Base-by-base conservation (phyloP, 495 filamentous ascomycete species). In the Pseudotulostoma volvatum region DNA sequence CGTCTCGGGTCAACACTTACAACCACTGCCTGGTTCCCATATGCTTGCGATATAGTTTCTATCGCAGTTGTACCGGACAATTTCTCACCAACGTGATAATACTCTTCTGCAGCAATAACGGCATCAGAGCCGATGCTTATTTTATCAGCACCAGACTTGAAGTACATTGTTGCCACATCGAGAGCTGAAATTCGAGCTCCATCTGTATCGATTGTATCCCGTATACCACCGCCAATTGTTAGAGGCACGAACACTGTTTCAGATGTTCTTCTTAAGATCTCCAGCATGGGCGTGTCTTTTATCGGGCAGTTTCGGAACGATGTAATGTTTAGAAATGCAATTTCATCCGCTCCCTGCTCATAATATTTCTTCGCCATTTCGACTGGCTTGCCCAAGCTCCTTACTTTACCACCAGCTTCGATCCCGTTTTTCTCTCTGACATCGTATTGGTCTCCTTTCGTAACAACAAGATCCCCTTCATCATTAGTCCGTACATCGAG, bases 381-480 rank as follows among this genome's bases (percentile, higher is more conserved):
- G 13, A 97, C 86, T 0, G 90, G 90, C 60, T 97, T 96, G 44
- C 90, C 90, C 0, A 97, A 62, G 52, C 96, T 97, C 39, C 90
- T 72, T 21, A 97, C 90, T 38, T 76, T 68, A 15, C 85, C 76
- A 36, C 69, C 74, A n/a, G 62, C 59, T 7, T 66, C 51, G 14
- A 59, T 51, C 8, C 57, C 63, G 38, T 55, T 64, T 59, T 93
- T 93, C 51, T 95, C 90, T n/a, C 90, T 79, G n/a, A 97, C 90
- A 50, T 97, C 90, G 59, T 97, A 97, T 51, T 96, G 90, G 54
- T 97, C 90, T 7, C 90, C 90, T 60, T 97, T 97, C 3, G 90
- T 97, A 11, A 97, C 90, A 0, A 97, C 92, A 13, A 97, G 61
- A 56, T 96, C 92, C 3, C 92, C 92, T 34, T 80, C 65, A 54